Base-by-base conservation (phyloP, 108 stramenopile species). In the Nitzschia sp. region DNA sequence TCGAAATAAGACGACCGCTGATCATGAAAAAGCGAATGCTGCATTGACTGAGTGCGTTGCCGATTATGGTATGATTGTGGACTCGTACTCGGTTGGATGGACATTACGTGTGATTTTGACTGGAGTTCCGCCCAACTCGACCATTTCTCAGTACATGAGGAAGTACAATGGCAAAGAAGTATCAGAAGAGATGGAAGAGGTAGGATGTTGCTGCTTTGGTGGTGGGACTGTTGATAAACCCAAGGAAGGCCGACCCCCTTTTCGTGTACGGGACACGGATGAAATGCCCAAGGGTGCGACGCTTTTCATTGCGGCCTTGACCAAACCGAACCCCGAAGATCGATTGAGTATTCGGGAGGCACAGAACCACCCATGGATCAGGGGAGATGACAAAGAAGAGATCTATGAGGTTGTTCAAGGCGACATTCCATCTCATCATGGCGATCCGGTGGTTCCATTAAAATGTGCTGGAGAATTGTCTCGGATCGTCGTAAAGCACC, bases 41-140 rank as follows among this genome's bases (percentile, higher is more conserved):
- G 79, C 90, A 4, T 78, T 90, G 35, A 84, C 81, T 1, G 84
- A 78, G 53, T 90, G 85, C 61, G 84, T 90, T 27, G 84, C 89
- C 2, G 88, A 86, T 57, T 94, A 94, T 58, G 90, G 93, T 4
- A 90, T 94, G 90, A 88, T 90, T 45, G 88, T 87, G 3, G 93
- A 94, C 75, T 81, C 93, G 0, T 94, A 83, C 68, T 85, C 87
- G 19, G 89, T 90, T 2, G 93, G 93, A 2, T 80, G 85, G 63
- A 94, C 93, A 15, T 71, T 94, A 58, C 79, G 86, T 19, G 82
- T 87, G 48, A 77, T 89, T 46, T 57, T 94, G 21, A 92, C 90
- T 0, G 93, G 93, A 29, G 87, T 94, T 4, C 89, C 93, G 44
- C 86, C 93, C 13, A 76, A 87, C 53, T 69, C 66, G 19, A 69